These are phyloP conservation scores for Monilinia vaccinii-corymbosi DNA, from an alignment of 2,329 filamentous ascomycete genomes.

Conservation along the genomic window DNA sequence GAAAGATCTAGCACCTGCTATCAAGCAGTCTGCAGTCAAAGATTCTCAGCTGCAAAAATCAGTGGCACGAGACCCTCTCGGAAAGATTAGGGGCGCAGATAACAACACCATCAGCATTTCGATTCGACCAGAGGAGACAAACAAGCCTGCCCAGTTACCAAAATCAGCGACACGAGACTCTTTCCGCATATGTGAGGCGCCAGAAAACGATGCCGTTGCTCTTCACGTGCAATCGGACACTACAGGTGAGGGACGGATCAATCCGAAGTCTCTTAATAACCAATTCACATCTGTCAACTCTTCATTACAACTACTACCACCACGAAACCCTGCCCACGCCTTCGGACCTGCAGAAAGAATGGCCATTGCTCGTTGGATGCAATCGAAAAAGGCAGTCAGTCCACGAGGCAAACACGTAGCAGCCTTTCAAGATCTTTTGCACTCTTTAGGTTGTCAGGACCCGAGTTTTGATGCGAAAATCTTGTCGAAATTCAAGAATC, in stretches of 20 bases:
- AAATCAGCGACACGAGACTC: neutral
- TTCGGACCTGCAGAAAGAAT: neutral
- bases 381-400: neutral
- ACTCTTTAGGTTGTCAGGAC: neutral
- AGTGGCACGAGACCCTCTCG: neutral
- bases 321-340: neutral
- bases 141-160: neutral
- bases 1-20: neutral
- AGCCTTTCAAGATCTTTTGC: neutral
- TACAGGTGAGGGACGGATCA: neutral
- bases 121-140: neutral
- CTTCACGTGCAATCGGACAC: neutral
- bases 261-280: neutral
- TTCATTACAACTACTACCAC: neutral
- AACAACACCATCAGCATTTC: too few species aligned
- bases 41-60: neutral
- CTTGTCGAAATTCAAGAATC: neutral
- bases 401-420: neutral
- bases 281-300: too few species aligned
- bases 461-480: neutral
- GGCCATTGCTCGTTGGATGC: neutral
- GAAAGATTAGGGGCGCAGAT: neutral
- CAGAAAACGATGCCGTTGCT: neutral
- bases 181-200: neutral
- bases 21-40: neutral